Conservation (phyloP, 1,284 basidiomycete genomes). For the Naganishia liquefaciens region DNA sequence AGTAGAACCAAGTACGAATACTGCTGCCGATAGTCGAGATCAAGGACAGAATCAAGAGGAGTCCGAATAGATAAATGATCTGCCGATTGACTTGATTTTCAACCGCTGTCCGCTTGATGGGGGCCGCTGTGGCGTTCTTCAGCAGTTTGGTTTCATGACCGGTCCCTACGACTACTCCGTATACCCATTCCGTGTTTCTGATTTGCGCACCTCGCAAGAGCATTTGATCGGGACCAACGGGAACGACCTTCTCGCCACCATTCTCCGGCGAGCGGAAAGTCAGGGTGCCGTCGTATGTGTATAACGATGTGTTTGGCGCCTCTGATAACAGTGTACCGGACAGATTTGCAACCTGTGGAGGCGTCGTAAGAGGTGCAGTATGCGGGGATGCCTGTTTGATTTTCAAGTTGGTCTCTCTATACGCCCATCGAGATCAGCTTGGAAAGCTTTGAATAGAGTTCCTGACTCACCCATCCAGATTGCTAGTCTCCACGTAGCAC, state of each 20-base stretch:
- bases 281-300: constrained; percentile 85
- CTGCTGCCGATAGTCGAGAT: constrained; percentile 90
- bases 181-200: constrained; percentile 95
- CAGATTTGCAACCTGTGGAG: constrained; percentile 70
- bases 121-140: constrained; percentile 90
- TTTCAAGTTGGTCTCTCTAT: constrained; percentile 95
- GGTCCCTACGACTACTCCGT: constrained; percentile 90
- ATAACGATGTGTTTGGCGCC: constrained; percentile 95
- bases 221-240: constrained; percentile 92
- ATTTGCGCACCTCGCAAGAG: constrained; percentile 92
- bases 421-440: background rate
- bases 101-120: constrained; percentile 94
- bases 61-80: constrained; percentile 91
- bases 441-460: background rate
- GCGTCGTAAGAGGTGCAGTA: constrained; percentile 75
- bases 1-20: constrained; percentile 84
- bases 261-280: constrained; percentile 59
- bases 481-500: constrained; percentile 96
- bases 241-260: constrained; percentile 66
- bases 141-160: constrained; percentile 99
- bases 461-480: constrained; percentile 83
- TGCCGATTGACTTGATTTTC: constrained; percentile 95
- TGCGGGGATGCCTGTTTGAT: constrained; percentile 93
- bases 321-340: constrained; percentile 86
- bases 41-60: constrained; percentile 82